Base-by-base conservation (phyloP, 192 early-diverging fungal species). In the Entomortierella chlamydospora region DNA sequence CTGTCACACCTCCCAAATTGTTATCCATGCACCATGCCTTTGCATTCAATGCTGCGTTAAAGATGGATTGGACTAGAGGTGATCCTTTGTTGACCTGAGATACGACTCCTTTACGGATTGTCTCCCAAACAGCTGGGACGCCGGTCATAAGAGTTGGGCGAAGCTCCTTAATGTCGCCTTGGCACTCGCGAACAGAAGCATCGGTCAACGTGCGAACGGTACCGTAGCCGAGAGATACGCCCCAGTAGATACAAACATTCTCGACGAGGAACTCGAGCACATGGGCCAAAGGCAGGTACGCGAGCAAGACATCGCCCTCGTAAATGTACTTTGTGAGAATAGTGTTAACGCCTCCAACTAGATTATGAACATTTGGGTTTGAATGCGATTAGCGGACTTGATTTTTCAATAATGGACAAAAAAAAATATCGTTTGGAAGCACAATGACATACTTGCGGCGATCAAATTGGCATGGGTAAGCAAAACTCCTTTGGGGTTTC, bases 401-500 rank as follows among this genome's bases (percentile, higher is more conserved):
- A 53, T 18, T 13, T 43, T 8, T 8, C 17, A 8, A 43, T 43
- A 43, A 43, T 17, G n/a, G n/a, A n/a, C n/a, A n/a, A n/a, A n/a
- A n/a, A n/a, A n/a, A n/a, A n/a, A n/a, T n/a, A n/a, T n/a, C n/a
- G n/a, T n/a, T n/a, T 17, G 17, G 22, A 17, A 50, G 17, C 47
- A 15, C 2, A 22, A n/a, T 10, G 22, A 81, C 73, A 79, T 81
- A 85, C 85, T 70, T 54, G 91, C 89, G 49, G 95, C 87, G 58
- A 95, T 83, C 53, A 97, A 78, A 65, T 95, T 95, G 45, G 82
- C 72, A 73, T 98, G 95, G 29, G 89, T 86, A 8, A 98, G 72
- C 56, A 94, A 67, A 42, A 94, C 96, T 53, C 97, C 97, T 73
- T 96, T 96, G 47, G 97, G 96, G 81, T 88, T 88, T 25, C 97